A percentile compares a stretch with the other conserved stretches of the same genome.
Evolutionary conservation across 345 rosid species (phyloP).

Genomic region (Eucalyptus guilfoylei): DNA sequence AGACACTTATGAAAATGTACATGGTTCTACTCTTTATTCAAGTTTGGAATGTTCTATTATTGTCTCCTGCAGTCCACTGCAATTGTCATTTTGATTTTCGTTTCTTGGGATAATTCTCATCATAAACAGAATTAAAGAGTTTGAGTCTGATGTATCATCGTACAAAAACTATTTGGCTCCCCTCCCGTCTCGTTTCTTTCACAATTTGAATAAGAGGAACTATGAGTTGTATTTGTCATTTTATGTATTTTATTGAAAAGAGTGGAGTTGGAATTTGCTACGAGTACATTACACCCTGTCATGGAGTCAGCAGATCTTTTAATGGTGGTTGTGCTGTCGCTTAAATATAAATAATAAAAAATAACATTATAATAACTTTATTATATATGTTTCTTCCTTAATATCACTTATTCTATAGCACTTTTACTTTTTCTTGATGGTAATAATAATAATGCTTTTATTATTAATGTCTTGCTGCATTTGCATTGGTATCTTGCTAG

Average conservation of each 20-base stretch:
- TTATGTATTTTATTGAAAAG: neutral
- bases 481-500: neutral
- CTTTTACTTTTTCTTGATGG: neutral
- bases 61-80: neutral
- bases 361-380: neutral
- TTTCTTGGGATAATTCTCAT: neutral
- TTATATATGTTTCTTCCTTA: neutral
- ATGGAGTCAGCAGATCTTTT: neutral
- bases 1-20: neutral
- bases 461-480: neutral
- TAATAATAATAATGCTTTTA: neutral
- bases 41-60: neutral
- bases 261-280: neutral
- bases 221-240: neutral
- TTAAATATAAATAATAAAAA: neutral
- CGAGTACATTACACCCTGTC: neutral
- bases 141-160: neutral
- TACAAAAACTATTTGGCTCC: neutral
- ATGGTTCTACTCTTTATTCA: neutral
- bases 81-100: neutral
- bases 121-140: neutral
- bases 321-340: neutral
- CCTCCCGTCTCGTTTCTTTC: neutral
- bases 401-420: neutral
- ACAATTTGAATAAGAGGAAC: neutral